A percentile compares a stretch with the other conserved stretches of the same genome.
These are phyloP conservation scores for Lunasporangiospora selenospora DNA, from an alignment of 192 early-diverging fungal species.

Conservation along the genomic window DNA sequence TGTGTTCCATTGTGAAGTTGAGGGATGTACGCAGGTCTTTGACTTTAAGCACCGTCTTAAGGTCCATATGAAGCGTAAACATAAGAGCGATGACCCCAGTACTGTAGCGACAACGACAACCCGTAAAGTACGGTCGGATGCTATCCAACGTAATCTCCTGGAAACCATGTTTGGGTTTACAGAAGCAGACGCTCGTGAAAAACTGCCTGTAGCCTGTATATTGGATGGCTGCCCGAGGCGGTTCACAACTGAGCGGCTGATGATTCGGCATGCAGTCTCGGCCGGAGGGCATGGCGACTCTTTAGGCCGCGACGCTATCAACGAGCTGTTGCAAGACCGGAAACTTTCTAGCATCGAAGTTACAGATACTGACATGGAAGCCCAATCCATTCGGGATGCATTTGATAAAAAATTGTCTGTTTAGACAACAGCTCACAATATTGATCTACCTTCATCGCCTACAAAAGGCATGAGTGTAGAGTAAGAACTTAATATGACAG, in stretches of 20 bases:
- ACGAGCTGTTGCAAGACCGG: no score
- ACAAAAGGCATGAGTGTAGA: no score
- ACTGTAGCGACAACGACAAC: not conserved
- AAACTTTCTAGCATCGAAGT: no score
- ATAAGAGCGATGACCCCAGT: no score
- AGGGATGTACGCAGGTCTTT: slow-evolving; percentile 45
- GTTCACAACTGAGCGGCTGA: slow-evolving; percentile 8
- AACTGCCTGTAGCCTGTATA: slow-evolving; percentile 21
- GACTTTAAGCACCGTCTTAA: slow-evolving; percentile 29
- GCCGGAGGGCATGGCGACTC: not conserved
- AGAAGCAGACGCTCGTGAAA: not conserved
- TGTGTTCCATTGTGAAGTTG: slow-evolving; percentile 33
- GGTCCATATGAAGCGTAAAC: slow-evolving; percentile 8
- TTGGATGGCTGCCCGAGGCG: slow-evolving; percentile 13
- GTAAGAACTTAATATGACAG: no score
- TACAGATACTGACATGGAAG: no score
- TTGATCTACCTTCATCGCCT: no score
- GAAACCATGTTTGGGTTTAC: slow-evolving; percentile 24
- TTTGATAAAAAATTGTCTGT: no score
- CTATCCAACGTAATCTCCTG: not conserved
- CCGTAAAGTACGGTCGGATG: slow-evolving; percentile 22
- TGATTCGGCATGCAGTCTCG: slow-evolving; percentile 19
- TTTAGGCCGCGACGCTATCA: not conserved
- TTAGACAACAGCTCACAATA: no score
- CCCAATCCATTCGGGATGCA: no score